Conservation (phyloP, 2,329 filamentous ascomycete genomes). For the Esteya vermicola region DNA sequence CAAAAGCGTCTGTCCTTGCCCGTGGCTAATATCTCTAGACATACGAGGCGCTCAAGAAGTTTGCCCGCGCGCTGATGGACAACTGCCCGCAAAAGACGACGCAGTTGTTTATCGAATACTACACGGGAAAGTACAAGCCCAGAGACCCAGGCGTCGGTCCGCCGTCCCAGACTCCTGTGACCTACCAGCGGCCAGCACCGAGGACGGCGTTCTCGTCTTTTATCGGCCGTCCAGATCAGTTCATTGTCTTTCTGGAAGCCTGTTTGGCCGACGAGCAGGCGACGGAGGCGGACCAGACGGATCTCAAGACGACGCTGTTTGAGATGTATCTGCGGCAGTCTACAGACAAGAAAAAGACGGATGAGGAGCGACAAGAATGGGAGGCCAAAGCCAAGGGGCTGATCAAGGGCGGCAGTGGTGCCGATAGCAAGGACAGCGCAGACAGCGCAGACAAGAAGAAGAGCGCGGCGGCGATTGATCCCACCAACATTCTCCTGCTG, state of each 20-base stretch:
- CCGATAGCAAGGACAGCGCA: slow-evolving; percentile 46
- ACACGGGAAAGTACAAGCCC: slow-evolving; percentile 70
- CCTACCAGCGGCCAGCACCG: slow-evolving; percentile 69
- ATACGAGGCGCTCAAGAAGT: slow-evolving; percentile 86
- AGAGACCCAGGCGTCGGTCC: slow-evolving; percentile 37
- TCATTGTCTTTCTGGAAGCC: slow-evolving; percentile 84
- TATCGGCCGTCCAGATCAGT: slow-evolving; percentile 83
- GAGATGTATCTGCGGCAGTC: slow-evolving; percentile 96
- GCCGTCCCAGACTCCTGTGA: slow-evolving; percentile 17
- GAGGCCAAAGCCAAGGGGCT: slow-evolving; percentile 80
- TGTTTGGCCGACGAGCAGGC: slow-evolving; percentile 60
- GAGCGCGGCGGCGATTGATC: slow-evolving; percentile 72
- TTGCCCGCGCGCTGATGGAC: slow-evolving; percentile 78
- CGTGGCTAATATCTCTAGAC: slow-evolving; percentile 33
- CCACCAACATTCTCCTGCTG: slow-evolving; percentile 82
- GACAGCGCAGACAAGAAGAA: slow-evolving; percentile 34
- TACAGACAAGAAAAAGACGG: slow-evolving; percentile 58
- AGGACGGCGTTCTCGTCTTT: slow-evolving; percentile 90
- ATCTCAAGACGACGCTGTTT: slow-evolving; percentile 88
- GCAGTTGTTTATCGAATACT: slow-evolving; percentile 85
- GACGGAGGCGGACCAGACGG: slow-evolving; percentile 61
- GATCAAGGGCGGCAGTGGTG: slow-evolving; percentile 27
- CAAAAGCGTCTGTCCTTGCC: too few relatives aligned
- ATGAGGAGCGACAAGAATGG: slow-evolving; percentile 60
- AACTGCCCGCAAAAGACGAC: slow-evolving; percentile 75